Percentiles rank a stretch among this genome's conserved stretches.
Conservation (phyloP, 805 yeast species). For the Candida coquimbonensis region DNA sequence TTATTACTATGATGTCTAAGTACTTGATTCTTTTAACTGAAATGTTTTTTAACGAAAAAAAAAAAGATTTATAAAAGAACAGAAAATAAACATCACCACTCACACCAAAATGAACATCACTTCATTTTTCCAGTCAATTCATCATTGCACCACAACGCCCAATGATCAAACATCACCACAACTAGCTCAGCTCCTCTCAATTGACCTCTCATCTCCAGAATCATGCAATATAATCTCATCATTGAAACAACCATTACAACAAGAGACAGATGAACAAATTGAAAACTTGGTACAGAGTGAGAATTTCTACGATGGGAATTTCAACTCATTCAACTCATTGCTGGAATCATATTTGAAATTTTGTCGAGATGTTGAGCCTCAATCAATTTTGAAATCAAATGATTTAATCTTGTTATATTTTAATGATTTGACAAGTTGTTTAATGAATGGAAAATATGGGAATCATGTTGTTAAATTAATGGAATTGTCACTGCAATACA, state of each 20-base stretch:
- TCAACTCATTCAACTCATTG: conserved; percentile 39
- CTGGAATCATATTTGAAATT: conserved; percentile 36
- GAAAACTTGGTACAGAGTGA: conserved; percentile 20
- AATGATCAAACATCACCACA: neutral
- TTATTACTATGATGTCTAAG: too few relatives aligned
- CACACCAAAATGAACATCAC: neutral
- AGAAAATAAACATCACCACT: too few relatives aligned
- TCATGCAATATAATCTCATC: conserved; percentile 5
- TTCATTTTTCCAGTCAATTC: too few relatives aligned
- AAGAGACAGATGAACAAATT: conserved; percentile 7
- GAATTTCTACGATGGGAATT: conserved; percentile 27
- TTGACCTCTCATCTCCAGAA: conserved; percentile 7
- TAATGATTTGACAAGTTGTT: conserved; percentile 41
- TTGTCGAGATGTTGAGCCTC: conserved; percentile 46
- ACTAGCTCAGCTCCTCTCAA: conserved; percentile 9
- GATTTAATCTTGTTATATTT: conserved; percentile 44
- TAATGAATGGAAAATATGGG: conserved; percentile 35
- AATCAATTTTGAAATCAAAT: conserved; percentile 47
- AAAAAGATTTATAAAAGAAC: neutral
- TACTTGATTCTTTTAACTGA: too few relatives aligned
- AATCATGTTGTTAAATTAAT: conserved; percentile 31
- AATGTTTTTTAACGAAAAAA: neutral
- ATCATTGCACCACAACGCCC: too few relatives aligned
- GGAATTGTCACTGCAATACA: conserved; percentile 30
- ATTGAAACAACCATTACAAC: conserved; percentile 18